Evolutionary conservation across 257 asterid species (phyloP).

Genomic region (Nicotiana attenuata): DNA sequence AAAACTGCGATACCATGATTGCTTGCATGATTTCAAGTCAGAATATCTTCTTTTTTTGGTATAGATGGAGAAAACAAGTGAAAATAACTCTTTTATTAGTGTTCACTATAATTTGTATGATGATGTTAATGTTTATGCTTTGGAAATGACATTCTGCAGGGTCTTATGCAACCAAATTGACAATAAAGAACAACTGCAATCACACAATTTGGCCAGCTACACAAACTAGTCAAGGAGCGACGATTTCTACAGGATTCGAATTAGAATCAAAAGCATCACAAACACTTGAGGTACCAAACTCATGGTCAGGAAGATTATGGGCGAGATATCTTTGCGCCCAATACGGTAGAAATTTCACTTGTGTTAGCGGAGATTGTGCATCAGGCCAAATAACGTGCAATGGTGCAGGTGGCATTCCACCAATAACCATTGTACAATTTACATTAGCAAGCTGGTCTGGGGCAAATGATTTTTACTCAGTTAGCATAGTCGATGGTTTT

Average conservation of each 20-base stretch:
- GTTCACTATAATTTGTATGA: neutral
- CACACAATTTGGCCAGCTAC: constrained; percentile 49
- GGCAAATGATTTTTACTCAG: constrained; percentile 34
- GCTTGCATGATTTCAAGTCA: neutral
- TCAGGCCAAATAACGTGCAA: constrained; percentile 29
- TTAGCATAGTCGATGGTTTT: constrained; percentile 52
- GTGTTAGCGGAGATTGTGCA: constrained; percentile 39
- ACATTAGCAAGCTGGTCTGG: constrained; percentile 23
- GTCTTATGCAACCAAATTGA: constrained; percentile 23
- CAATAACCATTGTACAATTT: constrained; percentile 34
- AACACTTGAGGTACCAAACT: constrained; percentile 10
- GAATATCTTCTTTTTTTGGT: neutral
- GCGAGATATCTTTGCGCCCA: constrained; percentile 36
- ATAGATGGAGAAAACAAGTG: neutral
- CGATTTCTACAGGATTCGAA: constrained; percentile 27
- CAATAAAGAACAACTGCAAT: constrained; percentile 39
- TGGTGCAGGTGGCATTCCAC: constrained; percentile 33
- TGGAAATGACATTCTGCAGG: constrained; percentile 15
- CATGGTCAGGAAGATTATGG: constrained; percentile 54
- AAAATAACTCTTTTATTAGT: neutral
- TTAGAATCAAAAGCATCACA: constrained; percentile 22
- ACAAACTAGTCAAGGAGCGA: constrained; percentile 21
- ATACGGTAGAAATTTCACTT: constrained; percentile 20
- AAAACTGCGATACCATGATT: neutral
- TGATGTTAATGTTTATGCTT: neutral